Conservation (phyloP, 208 protist genomes). For the Crithidia thermophila region DNA sequence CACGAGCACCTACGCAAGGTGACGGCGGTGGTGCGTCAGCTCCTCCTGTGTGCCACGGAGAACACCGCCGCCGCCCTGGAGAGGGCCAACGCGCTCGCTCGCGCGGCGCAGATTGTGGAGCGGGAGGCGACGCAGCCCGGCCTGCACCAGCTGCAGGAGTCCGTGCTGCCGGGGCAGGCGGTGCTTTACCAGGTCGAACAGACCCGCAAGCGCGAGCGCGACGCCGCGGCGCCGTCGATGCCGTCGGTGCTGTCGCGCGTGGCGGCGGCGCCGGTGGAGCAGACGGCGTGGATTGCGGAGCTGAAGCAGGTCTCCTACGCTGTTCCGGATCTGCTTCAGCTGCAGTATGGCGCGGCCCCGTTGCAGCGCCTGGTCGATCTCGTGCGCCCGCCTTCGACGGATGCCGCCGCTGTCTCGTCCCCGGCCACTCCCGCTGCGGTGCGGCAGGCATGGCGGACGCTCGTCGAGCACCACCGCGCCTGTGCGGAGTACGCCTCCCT, state of each 20-base stretch:
- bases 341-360: constrained; percentile 36
- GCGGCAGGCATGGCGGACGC: constrained; percentile 25
- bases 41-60: constrained; percentile 46
- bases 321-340: constrained; percentile 38
- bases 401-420: neutral
- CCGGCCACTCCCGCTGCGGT: neutral
- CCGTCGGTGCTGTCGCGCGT: constrained; percentile 25
- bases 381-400: neutral
- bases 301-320: constrained; percentile 25
- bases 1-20: constrained; percentile 39
- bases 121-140: constrained; percentile 49
- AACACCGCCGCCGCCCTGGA: constrained; percentile 21
- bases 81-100: constrained; percentile 32
- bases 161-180: constrained; percentile 43
- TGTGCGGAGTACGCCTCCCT: constrained; percentile 27
- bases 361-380: constrained; percentile 35
- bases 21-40: constrained; percentile 49
- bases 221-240: constrained; percentile 21
- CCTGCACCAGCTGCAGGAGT: constrained; percentile 59
- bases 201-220: constrained; percentile 26
- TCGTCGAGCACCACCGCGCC: constrained; percentile 29
- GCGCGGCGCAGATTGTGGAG: constrained; percentile 46
- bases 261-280: constrained; percentile 21
- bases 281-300: constrained; percentile 42
- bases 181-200: constrained; percentile 35